Percentiles rank a stretch among this genome's conserved stretches.
Evolutionary conservation across 2,329 filamentous ascomycete species (phyloP).

Genomic region (Clonostachys byssicola): DNA sequence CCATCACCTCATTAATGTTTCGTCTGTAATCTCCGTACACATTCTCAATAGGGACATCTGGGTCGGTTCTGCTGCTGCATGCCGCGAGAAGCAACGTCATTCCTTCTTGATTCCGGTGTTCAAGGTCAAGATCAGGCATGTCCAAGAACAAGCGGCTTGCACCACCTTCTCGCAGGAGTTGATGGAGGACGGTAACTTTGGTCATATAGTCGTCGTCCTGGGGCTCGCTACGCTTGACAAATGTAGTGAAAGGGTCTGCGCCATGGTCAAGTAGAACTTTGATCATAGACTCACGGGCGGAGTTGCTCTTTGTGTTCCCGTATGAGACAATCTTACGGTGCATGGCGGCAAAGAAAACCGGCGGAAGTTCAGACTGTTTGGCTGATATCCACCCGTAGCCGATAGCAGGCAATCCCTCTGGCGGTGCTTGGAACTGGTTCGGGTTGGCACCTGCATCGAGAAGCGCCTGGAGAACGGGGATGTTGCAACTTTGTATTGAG

Average conservation of each 20-base stretch:
- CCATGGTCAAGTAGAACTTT: background rate
- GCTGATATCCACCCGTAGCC: background rate
- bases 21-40: too few relatives aligned
- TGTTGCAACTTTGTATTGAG: background rate
- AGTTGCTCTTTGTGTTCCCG: background rate
- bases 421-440: background rate
- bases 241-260: background rate
- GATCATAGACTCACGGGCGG: background rate
- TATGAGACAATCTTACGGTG: background rate
- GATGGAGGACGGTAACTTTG: background rate
- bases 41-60: background rate
- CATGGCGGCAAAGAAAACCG: background rate
- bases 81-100: background rate
- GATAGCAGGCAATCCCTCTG: too few relatives aligned
- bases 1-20: background rate
- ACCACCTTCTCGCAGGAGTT: background rate
- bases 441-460: background rate
- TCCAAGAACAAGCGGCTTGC: background rate
- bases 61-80: background rate
- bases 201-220: background rate
- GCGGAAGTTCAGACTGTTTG: background rate
- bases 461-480: background rate
- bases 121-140: background rate
- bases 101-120: background rate
- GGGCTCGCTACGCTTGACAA: background rate